Evolutionary conservation across 805 yeast genomes (phyloP).

Genomic region (Myxozyma mucilagina): DNA sequence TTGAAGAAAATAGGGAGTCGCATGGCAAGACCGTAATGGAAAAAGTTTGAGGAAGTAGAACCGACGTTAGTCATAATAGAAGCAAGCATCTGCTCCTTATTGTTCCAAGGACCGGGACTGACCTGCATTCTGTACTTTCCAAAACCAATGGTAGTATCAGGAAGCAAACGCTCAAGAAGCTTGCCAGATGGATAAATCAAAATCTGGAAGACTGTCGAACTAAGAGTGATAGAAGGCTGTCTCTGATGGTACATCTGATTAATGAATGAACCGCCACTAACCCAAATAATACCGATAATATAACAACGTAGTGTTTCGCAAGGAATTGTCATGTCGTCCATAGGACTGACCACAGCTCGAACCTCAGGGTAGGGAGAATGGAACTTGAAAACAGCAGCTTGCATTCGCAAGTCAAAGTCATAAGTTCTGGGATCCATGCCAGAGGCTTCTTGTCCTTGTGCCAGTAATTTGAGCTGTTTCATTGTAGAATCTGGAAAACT

Average conservation of each 20-base stretch:
- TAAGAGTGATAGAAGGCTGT: conserved; percentile 53
- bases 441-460: conserved; percentile 13
- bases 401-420: conserved; percentile 12
- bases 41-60: conserved; percentile 41
- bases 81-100: conserved; percentile 65
- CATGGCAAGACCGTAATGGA: conserved; percentile 47
- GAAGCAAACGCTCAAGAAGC: conserved; percentile 46
- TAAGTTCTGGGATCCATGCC: conserved; percentile 8
- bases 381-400: conserved; percentile 18
- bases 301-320: conserved; percentile 57
- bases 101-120: conserved; percentile 66
- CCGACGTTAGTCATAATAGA: conserved; percentile 43
- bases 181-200: conserved; percentile 62
- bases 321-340: conserved; percentile 50
- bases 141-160: conserved; percentile 54
- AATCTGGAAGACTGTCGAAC: conserved; percentile 56
- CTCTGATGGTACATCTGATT: conserved; percentile 60
- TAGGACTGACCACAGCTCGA: conserved; percentile 35
- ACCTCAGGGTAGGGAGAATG: conserved; percentile 50
- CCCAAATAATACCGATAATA: conserved; percentile 53
- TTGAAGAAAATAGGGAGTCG: conserved; percentile 11
- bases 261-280: conserved; percentile 56
- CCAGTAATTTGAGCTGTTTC: conserved; percentile 35
- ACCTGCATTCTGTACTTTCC: conserved; percentile 46
- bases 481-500: conserved; percentile 47